Evolutionary conservation across 148 eudicot genomes (phyloP).

Genomic region (Chenopodium formosanum): DNA sequence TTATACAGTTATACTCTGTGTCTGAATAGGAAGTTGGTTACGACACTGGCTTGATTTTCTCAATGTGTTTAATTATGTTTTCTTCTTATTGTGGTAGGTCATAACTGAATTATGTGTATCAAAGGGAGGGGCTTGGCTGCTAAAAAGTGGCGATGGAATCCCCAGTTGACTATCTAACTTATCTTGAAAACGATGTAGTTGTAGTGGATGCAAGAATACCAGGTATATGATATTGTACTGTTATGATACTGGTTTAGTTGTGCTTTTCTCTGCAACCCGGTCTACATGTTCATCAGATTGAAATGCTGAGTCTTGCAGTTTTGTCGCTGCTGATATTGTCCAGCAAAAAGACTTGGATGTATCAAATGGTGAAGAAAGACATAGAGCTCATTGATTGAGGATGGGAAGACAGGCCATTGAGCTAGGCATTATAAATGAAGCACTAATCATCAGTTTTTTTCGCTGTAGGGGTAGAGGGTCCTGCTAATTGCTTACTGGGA

Average conservation of each 20-base stretch:
- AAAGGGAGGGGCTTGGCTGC: conserved; percentile 60
- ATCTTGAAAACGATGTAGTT: neutral
- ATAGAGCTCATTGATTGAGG: neutral
- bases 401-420: neutral
- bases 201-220: neutral
- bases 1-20: no score
- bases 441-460: conserved; percentile 1
- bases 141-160: conserved; percentile 56
- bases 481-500: no score
- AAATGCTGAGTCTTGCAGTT: conserved; percentile 4
- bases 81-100: conserved; percentile 43
- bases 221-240: neutral
- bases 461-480: neutral
- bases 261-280: neutral
- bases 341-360: neutral
- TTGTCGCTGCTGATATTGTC: neutral
- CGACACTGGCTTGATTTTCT: neutral
- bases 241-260: neutral
- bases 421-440: neutral
- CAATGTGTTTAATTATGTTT: neutral
- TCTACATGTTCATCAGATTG: neutral
- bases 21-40: neutral
- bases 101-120: conserved; percentile 52
- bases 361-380: neutral
- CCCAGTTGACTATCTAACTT: conserved; percentile 19